Conservation (phyloP, 768 basidiomycete genomes). For the Leccinum pellstonianum region DNA sequence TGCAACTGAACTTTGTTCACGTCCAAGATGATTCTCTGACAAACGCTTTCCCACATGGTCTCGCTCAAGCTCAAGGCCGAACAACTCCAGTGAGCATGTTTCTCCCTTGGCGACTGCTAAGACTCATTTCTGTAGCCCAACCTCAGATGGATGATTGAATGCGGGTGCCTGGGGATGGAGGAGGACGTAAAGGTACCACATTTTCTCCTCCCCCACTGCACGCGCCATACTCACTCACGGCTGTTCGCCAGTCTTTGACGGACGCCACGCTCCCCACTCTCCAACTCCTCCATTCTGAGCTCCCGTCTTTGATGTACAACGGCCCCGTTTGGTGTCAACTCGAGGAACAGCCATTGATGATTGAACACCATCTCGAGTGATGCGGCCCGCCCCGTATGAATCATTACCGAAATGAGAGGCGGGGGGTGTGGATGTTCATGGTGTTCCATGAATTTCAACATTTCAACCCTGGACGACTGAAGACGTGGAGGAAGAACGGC, state of each 20-base stretch:
- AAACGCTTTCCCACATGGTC: background rate
- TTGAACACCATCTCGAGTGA: slow-evolving; percentile 37
- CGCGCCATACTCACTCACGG: slow-evolving; percentile 36
- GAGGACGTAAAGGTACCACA: too few relatives aligned
- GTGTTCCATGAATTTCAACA: slow-evolving; percentile 56
- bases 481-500: slow-evolving; percentile 7
- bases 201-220: background rate
- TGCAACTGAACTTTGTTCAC: background rate
- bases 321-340: slow-evolving; percentile 65
- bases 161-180: background rate
- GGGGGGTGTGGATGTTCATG: slow-evolving; percentile 61
- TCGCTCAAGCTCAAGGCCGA: background rate
- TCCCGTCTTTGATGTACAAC: slow-evolving; percentile 74
- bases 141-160: background rate
- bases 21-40: too few relatives aligned
- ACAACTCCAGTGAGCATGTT: background rate
- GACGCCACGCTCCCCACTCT: slow-evolving; percentile 64
- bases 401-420: slow-evolving; percentile 71
- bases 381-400: slow-evolving; percentile 47
- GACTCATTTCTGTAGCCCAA: too few relatives aligned
- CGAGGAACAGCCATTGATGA: slow-evolving; percentile 48
- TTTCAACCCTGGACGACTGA: slow-evolving; percentile 34
- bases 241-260: slow-evolving; percentile 57
- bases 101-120: slow-evolving; percentile 17
- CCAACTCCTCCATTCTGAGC: slow-evolving; percentile 62